A percentile compares a stretch with the other conserved stretches of the same genome.
Conservation (phyloP, 2,329 filamentous ascomycete species). For the Curvularia sp. region DNA sequence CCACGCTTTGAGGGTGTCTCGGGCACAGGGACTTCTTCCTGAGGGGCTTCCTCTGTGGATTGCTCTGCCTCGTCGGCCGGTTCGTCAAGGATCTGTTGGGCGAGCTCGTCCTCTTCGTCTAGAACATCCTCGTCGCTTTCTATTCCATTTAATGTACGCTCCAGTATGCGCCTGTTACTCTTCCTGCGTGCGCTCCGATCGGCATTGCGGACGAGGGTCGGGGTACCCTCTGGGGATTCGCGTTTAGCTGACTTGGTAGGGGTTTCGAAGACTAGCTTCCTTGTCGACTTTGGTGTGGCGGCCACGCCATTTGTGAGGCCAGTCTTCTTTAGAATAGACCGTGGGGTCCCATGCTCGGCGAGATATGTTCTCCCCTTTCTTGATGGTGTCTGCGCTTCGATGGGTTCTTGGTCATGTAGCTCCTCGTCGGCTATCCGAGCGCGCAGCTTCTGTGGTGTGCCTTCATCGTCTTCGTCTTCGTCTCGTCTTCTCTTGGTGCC, state of each 20-base stretch:
- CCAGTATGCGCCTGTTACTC: conserved; percentile 78
- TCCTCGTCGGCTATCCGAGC: conserved; percentile 23
- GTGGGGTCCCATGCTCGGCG: conserved; percentile 40
- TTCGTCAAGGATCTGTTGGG: conserved; percentile 71
- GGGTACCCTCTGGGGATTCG: conserved; percentile 58
- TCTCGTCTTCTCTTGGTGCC: conserved; percentile 45
- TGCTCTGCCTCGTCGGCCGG: conserved; percentile 52
- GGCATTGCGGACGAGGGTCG: conserved; percentile 71
- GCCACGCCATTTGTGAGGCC: conserved; percentile 30
- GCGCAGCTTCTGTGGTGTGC: conserved; percentile 40
- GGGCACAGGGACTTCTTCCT: conserved; percentile 49
- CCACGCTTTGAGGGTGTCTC: conserved; percentile 64
- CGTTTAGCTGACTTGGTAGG: conserved; percentile 49
- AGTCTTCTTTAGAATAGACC: conserved; percentile 46
- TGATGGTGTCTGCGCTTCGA: conserved; percentile 44
- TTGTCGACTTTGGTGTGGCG: conserved; percentile 54
- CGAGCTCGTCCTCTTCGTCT: conserved; percentile 71
- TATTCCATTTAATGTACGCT: conserved; percentile 70
- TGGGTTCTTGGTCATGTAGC: conserved; percentile 28
- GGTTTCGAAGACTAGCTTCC: conserved; percentile 58
- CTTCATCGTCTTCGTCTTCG: conserved; percentile 29
- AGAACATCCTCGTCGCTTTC: conserved; percentile 72
- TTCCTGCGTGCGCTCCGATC: conserved; percentile 88
- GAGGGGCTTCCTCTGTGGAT: conserved; percentile 35
- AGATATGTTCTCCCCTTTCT: conserved; percentile 32